Evolutionary conservation across 2,329 filamentous ascomycete genomes (phyloP).

Genomic region (Scedosporium dehoogii): DNA sequence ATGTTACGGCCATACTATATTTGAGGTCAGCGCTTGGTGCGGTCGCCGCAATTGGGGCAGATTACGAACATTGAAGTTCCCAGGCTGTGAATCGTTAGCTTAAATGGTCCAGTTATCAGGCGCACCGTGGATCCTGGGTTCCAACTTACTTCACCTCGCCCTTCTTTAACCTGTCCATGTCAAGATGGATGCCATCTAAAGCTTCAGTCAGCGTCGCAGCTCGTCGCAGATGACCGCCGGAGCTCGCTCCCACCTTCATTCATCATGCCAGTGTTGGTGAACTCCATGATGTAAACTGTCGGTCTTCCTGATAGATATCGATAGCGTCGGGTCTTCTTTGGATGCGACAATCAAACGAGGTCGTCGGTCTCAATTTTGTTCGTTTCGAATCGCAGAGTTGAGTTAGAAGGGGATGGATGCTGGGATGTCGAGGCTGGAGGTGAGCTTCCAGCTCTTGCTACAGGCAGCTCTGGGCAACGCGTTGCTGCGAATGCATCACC

Average conservation of each 20-base stretch:
- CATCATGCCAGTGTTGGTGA: slow-evolving; percentile 50
- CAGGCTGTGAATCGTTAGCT: slow-evolving; percentile 44
- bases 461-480: slow-evolving; percentile 11
- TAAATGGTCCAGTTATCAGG: background rate
- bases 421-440: background rate
- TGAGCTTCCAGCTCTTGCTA: background rate
- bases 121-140: background rate
- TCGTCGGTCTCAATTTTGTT: background rate
- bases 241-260: slow-evolving; percentile 43
- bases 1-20: slow-evolving; percentile 91
- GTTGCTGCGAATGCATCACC: slow-evolving; percentile 5
- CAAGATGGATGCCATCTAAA: slow-evolving; percentile 94
- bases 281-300: slow-evolving; percentile 41
- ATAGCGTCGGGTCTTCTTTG: background rate
- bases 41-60: slow-evolving; percentile 12
- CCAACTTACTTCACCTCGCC: slow-evolving; percentile 89
- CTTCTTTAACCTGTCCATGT: slow-evolving; percentile 98
- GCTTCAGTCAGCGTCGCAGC: slow-evolving; percentile 14
- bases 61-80: slow-evolving; percentile 86
- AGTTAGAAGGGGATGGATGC: background rate
- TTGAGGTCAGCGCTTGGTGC: slow-evolving; percentile 17
- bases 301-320: background rate
- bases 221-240: background rate
- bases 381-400: background rate
- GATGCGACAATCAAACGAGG: background rate